phyloP scores from a whole-genome alignment of 257 asterid species.

The Rauvolfia tetraphylla region DNA sequence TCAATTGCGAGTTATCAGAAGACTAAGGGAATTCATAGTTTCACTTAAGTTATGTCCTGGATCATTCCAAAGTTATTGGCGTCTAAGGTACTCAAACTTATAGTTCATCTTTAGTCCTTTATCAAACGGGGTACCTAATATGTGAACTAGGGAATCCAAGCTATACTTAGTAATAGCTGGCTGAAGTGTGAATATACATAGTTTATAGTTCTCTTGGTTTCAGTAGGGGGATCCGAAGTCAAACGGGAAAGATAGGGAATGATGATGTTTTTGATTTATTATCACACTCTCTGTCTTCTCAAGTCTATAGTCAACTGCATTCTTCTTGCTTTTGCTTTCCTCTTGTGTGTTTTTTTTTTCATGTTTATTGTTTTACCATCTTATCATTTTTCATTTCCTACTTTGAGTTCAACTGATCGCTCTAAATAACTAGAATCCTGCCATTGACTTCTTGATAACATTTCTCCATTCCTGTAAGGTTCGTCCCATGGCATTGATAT shows the following conservation, averaged over 20 bases:
- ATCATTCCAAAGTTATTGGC: not conserved
- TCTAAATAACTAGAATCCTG: not conserved
- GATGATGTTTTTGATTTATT: not conserved
- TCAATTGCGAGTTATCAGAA: not conserved
- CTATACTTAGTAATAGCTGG: not conserved
- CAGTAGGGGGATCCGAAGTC: not conserved
- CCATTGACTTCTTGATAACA: not conserved
- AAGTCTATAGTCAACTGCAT: not conserved
- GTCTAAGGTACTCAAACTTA: not conserved
- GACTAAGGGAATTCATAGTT: not conserved
- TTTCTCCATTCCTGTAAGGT: not conserved
- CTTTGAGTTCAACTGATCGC: not conserved
- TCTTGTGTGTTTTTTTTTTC: not conserved
- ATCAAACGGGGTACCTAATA: not conserved
- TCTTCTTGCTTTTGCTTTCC: not conserved
- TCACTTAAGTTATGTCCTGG: not conserved
- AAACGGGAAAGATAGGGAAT: not conserved
- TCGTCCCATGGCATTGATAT: not conserved
- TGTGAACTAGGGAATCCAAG: not conserved
- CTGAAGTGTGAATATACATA: not conserved
- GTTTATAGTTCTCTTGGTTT: not conserved
- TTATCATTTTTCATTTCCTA: not conserved
- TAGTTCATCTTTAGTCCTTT: not conserved
- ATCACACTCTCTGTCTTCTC: not conserved
- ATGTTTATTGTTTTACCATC: not conserved